Conservation (phyloP, 2,329 filamentous ascomycete species). For the Penicillium sp. region DNA sequence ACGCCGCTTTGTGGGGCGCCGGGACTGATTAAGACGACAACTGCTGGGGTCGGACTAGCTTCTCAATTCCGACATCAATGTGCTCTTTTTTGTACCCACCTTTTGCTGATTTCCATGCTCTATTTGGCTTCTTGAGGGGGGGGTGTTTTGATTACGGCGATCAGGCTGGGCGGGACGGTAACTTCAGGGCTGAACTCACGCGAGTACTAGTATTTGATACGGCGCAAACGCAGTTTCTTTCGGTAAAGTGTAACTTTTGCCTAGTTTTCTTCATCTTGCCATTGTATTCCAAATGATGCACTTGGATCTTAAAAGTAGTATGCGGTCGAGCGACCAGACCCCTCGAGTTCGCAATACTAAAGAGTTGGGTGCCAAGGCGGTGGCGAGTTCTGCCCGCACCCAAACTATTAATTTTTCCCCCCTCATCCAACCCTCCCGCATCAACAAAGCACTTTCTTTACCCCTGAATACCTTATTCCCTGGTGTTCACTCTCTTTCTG, state of each 20-base stretch:
- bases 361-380: conserved; percentile 18
- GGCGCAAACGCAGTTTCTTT: conserved; percentile 13
- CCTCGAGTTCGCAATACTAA: conserved; percentile 13
- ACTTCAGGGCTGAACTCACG: conserved; percentile 3
- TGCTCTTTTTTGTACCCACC: conserved; percentile 13
- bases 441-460: conserved; percentile 24
- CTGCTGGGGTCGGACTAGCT: background rate
- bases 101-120: conserved; percentile 8
- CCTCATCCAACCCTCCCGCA: conserved; percentile 25
- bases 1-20: conserved; percentile 30
- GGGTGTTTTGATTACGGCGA: conserved; percentile 21
- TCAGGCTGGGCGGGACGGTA: conserved; percentile 13
- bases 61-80: conserved; percentile 6
- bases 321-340: background rate
- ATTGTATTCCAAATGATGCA: background rate
- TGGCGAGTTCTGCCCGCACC: conserved; percentile 27
- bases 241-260: background rate
- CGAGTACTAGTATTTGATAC: conserved; percentile 6
- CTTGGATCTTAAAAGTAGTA: background rate
- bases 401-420: conserved; percentile 31
- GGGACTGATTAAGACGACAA: conserved; percentile 12
- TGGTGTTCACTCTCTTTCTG: conserved; percentile 9
- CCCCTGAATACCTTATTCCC: conserved; percentile 13
- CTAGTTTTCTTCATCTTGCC: background rate
- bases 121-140: conserved; percentile 13